Conservation (phyloP, 139 green algal species). For the Chlorella sp. region DNA sequence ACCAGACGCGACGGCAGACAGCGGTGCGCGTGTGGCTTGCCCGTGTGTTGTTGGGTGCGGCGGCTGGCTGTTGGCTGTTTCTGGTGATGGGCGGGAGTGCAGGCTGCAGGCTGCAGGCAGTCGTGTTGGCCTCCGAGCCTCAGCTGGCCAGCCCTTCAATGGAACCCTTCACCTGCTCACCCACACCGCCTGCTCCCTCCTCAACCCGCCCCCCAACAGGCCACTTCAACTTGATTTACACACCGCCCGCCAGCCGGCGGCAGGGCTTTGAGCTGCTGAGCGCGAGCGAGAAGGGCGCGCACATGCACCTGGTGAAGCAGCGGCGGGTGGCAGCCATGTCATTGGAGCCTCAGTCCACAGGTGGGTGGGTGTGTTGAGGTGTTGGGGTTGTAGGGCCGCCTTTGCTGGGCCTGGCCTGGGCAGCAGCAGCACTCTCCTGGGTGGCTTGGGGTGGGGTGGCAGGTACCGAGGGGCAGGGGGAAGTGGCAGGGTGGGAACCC, state of each 20-base stretch:
- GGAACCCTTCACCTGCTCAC: not conserved
- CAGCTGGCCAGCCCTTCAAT: too few species aligned
- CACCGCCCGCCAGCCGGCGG: not conserved
- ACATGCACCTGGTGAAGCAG: slow-evolving; percentile 40
- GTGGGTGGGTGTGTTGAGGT: not conserved
- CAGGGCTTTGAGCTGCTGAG: slow-evolving; percentile 40
- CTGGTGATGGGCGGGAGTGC: not conserved
- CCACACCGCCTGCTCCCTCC: not conserved
- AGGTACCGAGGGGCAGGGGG: too few species aligned
- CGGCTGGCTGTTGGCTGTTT: too few species aligned
- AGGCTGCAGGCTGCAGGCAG: not conserved
- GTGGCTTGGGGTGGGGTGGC: not conserved
- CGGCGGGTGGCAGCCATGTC: slow-evolving; percentile 15
- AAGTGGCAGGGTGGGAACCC: too few species aligned
- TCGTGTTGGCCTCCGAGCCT: too few species aligned
- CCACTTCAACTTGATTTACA: slow-evolving; percentile 44
- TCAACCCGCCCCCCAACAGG: slow-evolving; percentile 13
- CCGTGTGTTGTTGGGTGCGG: too few species aligned
- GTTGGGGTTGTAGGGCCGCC: not conserved
- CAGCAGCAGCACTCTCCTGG: too few species aligned
- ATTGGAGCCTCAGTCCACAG: slow-evolving; percentile 35
- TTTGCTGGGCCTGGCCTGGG: not conserved
- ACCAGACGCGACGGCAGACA: slow-evolving; percentile 23
- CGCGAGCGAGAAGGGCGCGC: slow-evolving; percentile 36
- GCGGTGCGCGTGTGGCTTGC: slow-evolving; percentile 9